These are phyloP conservation scores for Aphanomyces cochlioides DNA, from an alignment of 352 stramenopile species.

Conservation along the genomic window DNA sequence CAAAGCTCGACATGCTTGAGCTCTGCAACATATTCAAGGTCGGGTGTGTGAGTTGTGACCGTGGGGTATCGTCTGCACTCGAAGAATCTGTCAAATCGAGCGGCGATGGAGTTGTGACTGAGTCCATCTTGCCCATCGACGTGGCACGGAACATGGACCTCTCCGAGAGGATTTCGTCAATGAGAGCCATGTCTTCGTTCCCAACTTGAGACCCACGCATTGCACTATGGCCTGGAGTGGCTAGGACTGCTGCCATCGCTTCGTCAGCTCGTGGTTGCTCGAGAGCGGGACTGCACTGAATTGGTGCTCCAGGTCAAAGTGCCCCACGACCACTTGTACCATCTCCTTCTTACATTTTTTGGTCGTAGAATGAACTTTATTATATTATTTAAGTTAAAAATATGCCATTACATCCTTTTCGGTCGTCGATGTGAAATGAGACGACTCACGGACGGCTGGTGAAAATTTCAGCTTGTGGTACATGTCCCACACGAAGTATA, in stretches of 20 bases:
- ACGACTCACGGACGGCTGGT: neutral
- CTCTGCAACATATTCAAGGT: slow-evolving; percentile 26
- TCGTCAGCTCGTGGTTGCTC: neutral
- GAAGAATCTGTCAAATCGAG: neutral
- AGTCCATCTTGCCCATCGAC: neutral
- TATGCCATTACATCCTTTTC: neutral
- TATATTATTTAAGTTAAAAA: neutral
- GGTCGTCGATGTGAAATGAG: too few species aligned
- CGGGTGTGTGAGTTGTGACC: slow-evolving; percentile 6
- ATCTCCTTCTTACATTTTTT: slow-evolving; percentile 1
- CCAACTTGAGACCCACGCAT: neutral
- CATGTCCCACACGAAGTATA: neutral
- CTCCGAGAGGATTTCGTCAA: neutral
- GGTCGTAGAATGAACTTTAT: neutral
- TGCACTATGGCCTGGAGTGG: neutral
- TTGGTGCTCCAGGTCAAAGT: too few species aligned
- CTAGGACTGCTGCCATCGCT: slow-evolving; percentile 7
- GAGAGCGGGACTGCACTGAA: too few species aligned
- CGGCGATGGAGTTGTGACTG: neutral
- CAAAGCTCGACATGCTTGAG: neutral
- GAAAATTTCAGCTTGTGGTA: neutral
- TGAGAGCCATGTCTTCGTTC: slow-evolving; percentile 4
- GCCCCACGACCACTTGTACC: neutral
- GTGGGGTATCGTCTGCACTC: neutral
- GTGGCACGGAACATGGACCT: neutral